Evolutionary conservation across 495 filamentous ascomycete genomes (phyloP).

Genomic region (Xylaria scruposa): DNA sequence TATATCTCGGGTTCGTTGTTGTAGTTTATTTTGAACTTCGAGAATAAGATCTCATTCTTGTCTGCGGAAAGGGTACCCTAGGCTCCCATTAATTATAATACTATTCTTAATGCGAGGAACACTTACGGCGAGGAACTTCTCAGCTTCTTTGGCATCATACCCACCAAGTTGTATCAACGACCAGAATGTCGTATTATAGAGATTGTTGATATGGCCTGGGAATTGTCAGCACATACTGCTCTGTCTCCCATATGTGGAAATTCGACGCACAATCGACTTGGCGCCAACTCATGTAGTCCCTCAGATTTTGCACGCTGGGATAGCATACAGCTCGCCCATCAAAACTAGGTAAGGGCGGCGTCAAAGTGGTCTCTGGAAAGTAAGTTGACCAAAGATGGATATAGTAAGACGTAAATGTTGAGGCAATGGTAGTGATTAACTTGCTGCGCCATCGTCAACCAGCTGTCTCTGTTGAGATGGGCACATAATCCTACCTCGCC

Average conservation of each 20-base stretch:
- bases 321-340: conserved; percentile 92
- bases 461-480: neutral
- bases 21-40: conserved; percentile 90
- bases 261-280: conserved; percentile 87
- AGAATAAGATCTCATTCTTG: conserved; percentile 96
- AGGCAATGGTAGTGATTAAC: conserved; percentile 86
- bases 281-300: conserved; percentile 96
- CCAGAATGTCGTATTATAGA: conserved; percentile 99
- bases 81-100: conserved; percentile 21
- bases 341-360: conserved; percentile 83
- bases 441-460: conserved; percentile 63
- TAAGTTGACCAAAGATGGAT: conserved; percentile 77
- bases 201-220: conserved; percentile 92
- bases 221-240: conserved; percentile 11
- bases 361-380: conserved; percentile 72
- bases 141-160: conserved; percentile 76
- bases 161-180: conserved; percentile 78
- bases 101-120: neutral
- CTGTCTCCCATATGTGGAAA: neutral
- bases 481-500: conserved; percentile 66
- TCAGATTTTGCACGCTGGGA: conserved; percentile 75
- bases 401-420: conserved; percentile 93
- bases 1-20: conserved; percentile 93
- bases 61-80: conserved; percentile 83
- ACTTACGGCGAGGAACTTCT: conserved; percentile 73